Conservation (phyloP, 1,139 yeast species). For the Geotrichum candidum region DNA sequence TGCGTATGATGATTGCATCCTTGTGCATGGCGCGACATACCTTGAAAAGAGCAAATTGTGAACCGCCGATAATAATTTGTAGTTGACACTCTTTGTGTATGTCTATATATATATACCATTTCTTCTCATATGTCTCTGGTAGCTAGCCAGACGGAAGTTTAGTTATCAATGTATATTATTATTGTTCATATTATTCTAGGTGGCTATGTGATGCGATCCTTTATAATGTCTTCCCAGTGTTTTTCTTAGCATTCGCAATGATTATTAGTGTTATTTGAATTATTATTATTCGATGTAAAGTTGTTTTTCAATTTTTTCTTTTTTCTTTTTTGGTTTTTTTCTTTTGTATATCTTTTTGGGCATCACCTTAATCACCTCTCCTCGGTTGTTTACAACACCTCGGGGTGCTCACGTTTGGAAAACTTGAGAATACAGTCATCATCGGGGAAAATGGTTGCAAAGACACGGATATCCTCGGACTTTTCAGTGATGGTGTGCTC, state of each 20-base stretch:
- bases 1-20: conserved; percentile 60
- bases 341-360: background rate
- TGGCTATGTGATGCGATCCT: background rate
- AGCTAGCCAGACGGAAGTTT: background rate
- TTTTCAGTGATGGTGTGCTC: conserved; percentile 73
- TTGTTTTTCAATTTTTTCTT: background rate
- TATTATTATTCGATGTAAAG: background rate
- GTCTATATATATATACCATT: background rate
- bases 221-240: background rate
- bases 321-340: background rate
- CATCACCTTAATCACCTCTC: background rate
- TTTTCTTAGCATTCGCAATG: background rate
- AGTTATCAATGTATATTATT: background rate
- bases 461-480: conserved; percentile 88
- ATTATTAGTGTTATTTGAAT: background rate
- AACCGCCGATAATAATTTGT: background rate
- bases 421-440: conserved; percentile 85
- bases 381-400: conserved; percentile 9
- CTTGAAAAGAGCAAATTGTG: conserved; percentile 29
- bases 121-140: background rate
- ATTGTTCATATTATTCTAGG: background rate
- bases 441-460: conserved; percentile 96
- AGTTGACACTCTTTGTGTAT: background rate
- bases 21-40: conserved; percentile 62
- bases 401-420: conserved; percentile 34